Base-by-base conservation (phyloP, 305 asterid genomes). In the Plantago lanceolata region DNA sequence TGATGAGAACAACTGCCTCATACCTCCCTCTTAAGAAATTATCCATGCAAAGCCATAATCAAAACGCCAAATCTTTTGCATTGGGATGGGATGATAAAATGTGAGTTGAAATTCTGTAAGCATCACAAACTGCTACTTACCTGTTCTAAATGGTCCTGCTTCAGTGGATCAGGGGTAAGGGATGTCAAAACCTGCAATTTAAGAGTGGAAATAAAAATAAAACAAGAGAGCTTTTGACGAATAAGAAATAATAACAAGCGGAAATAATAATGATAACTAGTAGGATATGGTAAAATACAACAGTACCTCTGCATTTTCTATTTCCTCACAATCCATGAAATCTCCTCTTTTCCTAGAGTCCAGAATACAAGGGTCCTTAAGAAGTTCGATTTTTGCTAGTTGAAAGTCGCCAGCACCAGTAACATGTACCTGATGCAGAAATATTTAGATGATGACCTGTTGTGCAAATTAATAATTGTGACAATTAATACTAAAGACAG, bases 391-490 rank as follows among this genome's bases (percentile, higher is more conserved):
- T 74, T 84, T 87, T 50, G 89, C 80, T 71, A 89, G 43, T 67
- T 86, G 96, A 78, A 81, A 93, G 78, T 93, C 97, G 73, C 99
- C 99, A 56, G 94, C 96, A 74, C 97, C 97, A 62, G 99, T 63
- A 76, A 93, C 81, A 76, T 93, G 99, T 74, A 93, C 92, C 99
- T 93, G 83, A 78, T 77, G 67, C 66, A 74, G 63, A 74, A 77
- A 70, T 26, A 71, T 31, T 78, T 70, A 79, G 82, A 52, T 56
- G 61, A 47, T 29, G 73, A 79, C 78, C 45, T 56, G 64, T 49
- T 43, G 73, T 65, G 62, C 68, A 68, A 6, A 63, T 17, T 35
- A 51, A 44, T 43, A 29, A 13, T 18, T 19, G 66, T 59, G 65
- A 47, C 2, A 54, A 72, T 51, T 33, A 33, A 59, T 54, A 35